Evolutionary conservation across 768 basidiomycete species (phyloP), one percentile per base, ranked within the genome.

Genomic region (Exidia glandulosa): DNA sequence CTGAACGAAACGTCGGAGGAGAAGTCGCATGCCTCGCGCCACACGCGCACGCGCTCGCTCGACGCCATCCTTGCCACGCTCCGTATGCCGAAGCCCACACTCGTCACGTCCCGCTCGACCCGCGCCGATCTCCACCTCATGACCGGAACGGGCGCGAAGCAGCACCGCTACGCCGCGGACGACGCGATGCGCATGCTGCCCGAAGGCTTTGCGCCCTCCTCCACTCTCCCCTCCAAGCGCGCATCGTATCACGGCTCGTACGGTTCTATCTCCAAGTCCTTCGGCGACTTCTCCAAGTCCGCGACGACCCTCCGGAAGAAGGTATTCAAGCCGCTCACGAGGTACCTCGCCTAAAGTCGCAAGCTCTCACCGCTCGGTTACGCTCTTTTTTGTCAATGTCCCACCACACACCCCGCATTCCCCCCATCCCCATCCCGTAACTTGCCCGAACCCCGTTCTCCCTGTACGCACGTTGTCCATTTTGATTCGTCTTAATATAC

Each of bases 401-500:
- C 19, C 41, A 6, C 9, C 9, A 13, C 12, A 14, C 9, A 45
- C 2, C 41, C 41, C 41, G 10, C 9, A 14, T 45, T 45, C 7
- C 34, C 34, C 34, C 7, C 16, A 16, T 36, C 34, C 7, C 7
- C 16, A 7, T 16, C 34, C n/a, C n/a, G n/a, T n/a, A n/a, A n/a
- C n/a, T n/a, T n/a, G n/a, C n/a, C n/a, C n/a, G n/a, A n/a, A n/a
- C n/a, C n/a, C n/a, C n/a, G n/a, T n/a, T n/a, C n/a, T n/a, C n/a
- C n/a, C n/a, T n/a, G n/a, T n/a, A n/a, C n/a, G n/a, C n/a, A n/a
- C n/a, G n/a, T n/a, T n/a, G n/a, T n/a, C n/a, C n/a, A n/a, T n/a
- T n/a, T n/a, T n/a, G n/a, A n/a, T n/a, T n/a, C n/a, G n/a, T n/a
- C 19, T 19, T 54, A 94, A 70, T 96, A 96, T 14, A 90, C 70